Base-by-base conservation (phyloP, 2,329 filamentous ascomycete genomes). In the Neurospora crassa region DNA sequence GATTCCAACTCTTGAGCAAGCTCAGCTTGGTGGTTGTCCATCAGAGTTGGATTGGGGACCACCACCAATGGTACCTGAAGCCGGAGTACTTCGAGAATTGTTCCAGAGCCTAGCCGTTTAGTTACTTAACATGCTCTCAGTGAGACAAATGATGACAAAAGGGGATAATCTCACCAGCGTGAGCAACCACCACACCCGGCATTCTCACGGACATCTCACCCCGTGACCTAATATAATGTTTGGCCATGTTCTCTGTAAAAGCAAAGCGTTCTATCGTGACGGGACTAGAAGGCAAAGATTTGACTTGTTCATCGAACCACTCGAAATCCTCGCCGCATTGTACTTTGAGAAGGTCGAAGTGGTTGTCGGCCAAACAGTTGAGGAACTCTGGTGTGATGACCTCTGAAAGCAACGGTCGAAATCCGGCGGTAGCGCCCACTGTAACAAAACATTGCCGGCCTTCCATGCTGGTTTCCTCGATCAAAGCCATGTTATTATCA, bases 1-100 rank as follows among this genome's bases (percentile, higher is more conserved):
- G 84, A 82, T 41, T 91, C 88, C 71, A 98, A 86, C 75, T 92
- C 90, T 68, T 89, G 84, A 0, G 95, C 95, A 70, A 99, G 87
- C 79, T 98, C 93, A 24, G 89, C 87, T 81, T 99, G 96, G 79
- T 99, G 96, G 77, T 99, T 95, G 78, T 96, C 90, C 76, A 97
- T 86, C 0, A 99, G 86, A 7, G 85, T 84, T 1, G 89, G 86
- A 79, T 99, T 99, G 2, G 95, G 92, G 2, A 99, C 94, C 0
- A 97, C 93, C 68, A 99, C 87, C n/a, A 98, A 83, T 2, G 92
- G 90, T 0, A 94, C 83, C 16, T 89, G 87, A 69, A 92, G 83
- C 63, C 92, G 89, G 73, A 96, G 87, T 0, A 90, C 93, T 79
- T 94, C 93, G 0, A 98, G 85, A 40, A 98, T 94, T 3, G 93